phyloP scores from a whole-genome alignment of 2,329 filamentous ascomycete species.

The Cytospora leucostoma region DNA sequence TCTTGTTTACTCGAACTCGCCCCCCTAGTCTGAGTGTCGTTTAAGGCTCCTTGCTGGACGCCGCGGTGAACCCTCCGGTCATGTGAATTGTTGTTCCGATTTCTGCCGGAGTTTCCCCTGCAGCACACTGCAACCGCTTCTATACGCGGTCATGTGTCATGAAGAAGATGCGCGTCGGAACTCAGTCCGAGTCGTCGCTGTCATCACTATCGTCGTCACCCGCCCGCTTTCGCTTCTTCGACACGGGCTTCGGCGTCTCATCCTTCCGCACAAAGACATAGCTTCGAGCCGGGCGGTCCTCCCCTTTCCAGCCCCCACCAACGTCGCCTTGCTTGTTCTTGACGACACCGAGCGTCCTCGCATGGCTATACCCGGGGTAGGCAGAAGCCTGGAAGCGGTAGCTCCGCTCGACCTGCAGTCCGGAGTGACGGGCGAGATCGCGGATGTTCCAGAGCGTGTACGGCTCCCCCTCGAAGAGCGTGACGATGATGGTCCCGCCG shows the following conservation, averaged over 20 bases:
- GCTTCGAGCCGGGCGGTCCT: constrained; percentile 56
- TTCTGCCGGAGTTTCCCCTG: background rate
- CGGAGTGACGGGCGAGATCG: constrained; percentile 79
- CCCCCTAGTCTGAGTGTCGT: background rate
- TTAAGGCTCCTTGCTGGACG: background rate
- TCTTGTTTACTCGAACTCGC: background rate
- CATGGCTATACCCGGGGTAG: constrained; percentile 76
- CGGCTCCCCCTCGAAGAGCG: constrained; percentile 89
- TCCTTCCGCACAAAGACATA: constrained; percentile 64
- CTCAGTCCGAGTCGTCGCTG: constrained; percentile 36
- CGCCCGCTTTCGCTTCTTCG: constrained; percentile 37
- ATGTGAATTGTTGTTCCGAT: background rate
- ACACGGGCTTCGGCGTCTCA: constrained; percentile 40
- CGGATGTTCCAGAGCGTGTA: constrained; percentile 95
- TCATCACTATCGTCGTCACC: constrained; percentile 34
- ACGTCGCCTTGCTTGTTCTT: constrained; percentile 47
- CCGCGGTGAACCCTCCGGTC: background rate
- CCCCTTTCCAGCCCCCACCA: constrained; percentile 52
- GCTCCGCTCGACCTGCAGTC: constrained; percentile 68
- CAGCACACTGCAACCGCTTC: background rate
- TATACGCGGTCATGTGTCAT: constrained; percentile 4
- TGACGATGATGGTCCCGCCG: constrained; percentile 71
- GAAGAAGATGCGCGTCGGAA: background rate
- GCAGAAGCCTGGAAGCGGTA: constrained; percentile 66
- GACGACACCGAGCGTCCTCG: constrained; percentile 69